Evolutionary conservation across 192 early-diverging fungal genomes (phyloP), one percentile per base, ranked within the genome.

Genomic region (Endogone sp.): DNA sequence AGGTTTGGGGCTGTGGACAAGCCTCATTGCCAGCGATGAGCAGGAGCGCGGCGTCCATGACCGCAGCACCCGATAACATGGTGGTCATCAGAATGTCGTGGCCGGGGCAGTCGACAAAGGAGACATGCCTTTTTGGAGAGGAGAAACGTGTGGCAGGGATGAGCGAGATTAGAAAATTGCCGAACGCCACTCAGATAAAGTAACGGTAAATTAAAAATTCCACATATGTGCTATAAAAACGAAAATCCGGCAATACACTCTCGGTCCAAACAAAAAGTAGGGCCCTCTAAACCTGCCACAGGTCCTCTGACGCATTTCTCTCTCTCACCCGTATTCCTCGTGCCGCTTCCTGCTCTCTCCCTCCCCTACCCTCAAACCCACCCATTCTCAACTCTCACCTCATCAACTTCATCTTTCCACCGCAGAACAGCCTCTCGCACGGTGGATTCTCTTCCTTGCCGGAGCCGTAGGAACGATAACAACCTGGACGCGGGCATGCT

Each of bases 61-160:
- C 95, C 28, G 96, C 96, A 32, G 94, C 94, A 69, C 97, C 97
- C 85, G 94, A 97, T 69, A 99, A 85, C 97, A 99, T 98, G 66
- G 95, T 98, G 31, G 95, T 93, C 97, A 97, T 98, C 70, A 98
- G 91, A 92, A 98, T 93, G 83, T 99, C 97, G 93, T 99, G 96
- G 56, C 97, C 37, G 28, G 97, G 96, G 78, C 97, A 98, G 83
- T 98, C 97, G 58, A 98, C 96, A 83, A 99, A 99, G 8, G 94
- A 96, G 23, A 99, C 94, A 71, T 97, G 97, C 71, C 95, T 90
- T 67, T 75, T 44, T 4, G 21, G 13, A 62, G 21, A 32, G 24
- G 59, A 28, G n/a, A 23, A n/a, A 10, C 62, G 67, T 27, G 58
- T 32, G 28, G 60, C n/a, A n/a, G n/a, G n/a, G n/a, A n/a, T n/a